A percentile compares a stretch with the other conserved stretches of the same genome.
These are phyloP conservation scores for Trichomonas gallinae DNA, from an alignment of 208 protist genomes.

Conservation along the genomic window DNA sequence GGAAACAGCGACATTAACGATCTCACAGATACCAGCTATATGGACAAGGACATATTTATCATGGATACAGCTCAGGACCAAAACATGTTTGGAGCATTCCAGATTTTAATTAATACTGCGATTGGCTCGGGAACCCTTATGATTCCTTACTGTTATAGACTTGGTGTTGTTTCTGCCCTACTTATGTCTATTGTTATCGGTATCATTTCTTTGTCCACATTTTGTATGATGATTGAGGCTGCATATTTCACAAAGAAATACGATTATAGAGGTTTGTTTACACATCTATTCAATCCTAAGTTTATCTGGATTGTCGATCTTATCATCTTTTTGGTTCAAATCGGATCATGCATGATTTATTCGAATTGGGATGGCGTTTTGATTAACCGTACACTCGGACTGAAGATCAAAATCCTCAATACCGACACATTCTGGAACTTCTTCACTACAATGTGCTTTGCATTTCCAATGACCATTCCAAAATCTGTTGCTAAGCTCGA, in stretches of 20 bases:
- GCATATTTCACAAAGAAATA: background rate
- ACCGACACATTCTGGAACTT: background rate
- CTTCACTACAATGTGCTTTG: background rate
- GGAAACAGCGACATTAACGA: background rate
- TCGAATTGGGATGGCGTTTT: background rate
- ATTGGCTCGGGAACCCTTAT: background rate
- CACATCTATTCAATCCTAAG: background rate
- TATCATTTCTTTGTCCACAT: background rate
- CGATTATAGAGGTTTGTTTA: background rate
- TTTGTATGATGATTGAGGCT: background rate
- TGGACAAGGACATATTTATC: background rate
- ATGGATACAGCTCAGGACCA: background rate
- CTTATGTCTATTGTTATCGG: background rate
- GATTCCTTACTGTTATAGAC: background rate
- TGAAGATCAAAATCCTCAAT: background rate
- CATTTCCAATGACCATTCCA: background rate
- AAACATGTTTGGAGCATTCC: background rate
- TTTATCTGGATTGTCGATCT: background rate
- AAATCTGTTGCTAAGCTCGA: background rate
- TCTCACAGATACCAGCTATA: background rate
- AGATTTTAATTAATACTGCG: background rate
- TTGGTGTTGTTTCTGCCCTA: background rate
- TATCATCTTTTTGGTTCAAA: background rate
- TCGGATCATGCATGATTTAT: background rate
- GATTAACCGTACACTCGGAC: background rate